Conservation (phyloP, 2,329 filamentous ascomycete genomes). For the Aureobasidium mangrovei region DNA sequence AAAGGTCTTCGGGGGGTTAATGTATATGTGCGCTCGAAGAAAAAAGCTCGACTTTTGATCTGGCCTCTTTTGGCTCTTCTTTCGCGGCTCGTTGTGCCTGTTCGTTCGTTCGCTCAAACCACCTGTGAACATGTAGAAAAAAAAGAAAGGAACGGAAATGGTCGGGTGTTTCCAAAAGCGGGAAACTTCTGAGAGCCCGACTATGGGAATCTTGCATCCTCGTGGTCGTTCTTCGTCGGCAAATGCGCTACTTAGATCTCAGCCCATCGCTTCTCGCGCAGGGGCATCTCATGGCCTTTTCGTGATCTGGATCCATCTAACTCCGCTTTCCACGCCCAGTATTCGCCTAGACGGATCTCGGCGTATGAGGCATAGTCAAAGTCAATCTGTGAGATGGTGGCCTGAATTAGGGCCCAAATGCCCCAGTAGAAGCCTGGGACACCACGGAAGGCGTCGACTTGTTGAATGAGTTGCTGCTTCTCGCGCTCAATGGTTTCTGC, state of each 20-base stretch:
- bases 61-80: not conserved
- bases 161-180: not conserved
- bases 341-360: slow-evolving; percentile 76
- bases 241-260: slow-evolving; percentile 28
- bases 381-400: slow-evolving; percentile 86
- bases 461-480: slow-evolving; percentile 58
- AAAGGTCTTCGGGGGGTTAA: not conserved
- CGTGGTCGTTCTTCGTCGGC: too few relatives aligned
- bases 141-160: too few relatives aligned
- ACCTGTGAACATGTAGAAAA: too few relatives aligned
- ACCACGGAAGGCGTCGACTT: slow-evolving; percentile 81
- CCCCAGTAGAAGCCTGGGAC: slow-evolving; percentile 87
- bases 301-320: slow-evolving; percentile 51
- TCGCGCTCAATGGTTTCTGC: slow-evolving; percentile 46
- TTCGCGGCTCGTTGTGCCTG: not conserved
- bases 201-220: not conserved
- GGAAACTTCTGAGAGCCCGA: not conserved
- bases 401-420: slow-evolving; percentile 92
- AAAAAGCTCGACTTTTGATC: not conserved
- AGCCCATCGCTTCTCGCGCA: slow-evolving; percentile 76
- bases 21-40: not conserved
- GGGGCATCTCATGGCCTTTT: slow-evolving; percentile 51
- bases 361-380: slow-evolving; percentile 95
- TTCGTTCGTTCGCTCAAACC: too few relatives aligned
- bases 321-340: slow-evolving; percentile 84